These are phyloP conservation scores for Pleurotus pulmonarius DNA, from an alignment of 768 basidiomycete genomes.

Conservation along the genomic window DNA sequence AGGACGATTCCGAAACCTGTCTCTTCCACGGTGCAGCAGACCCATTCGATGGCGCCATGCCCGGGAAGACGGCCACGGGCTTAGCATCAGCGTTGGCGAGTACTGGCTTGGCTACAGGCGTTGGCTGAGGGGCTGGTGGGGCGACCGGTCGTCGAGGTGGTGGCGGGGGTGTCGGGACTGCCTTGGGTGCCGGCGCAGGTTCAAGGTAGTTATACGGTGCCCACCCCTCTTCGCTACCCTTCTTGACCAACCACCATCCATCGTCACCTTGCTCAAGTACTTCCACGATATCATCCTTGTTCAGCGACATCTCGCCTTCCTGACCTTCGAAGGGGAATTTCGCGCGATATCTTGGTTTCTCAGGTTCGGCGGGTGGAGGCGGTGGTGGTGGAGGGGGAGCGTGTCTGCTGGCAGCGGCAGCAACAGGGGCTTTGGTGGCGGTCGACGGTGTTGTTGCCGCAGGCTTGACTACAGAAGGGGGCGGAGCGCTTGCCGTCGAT, in stretches of 20 bases:
- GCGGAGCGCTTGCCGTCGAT: conserved; percentile 35
- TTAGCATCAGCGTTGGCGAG: conserved; percentile 63
- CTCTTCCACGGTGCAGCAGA: conserved; percentile 76
- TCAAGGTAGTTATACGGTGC: conserved; percentile 94
- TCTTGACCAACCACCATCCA: conserved; percentile 98
- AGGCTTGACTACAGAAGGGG: conserved; percentile 28
- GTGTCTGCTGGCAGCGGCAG: conserved; percentile 37
- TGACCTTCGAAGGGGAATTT: conserved; percentile 93
- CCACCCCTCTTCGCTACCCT: conserved; percentile 83
- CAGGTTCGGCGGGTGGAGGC: conserved; percentile 56
- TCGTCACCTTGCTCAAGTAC: conserved; percentile 90
- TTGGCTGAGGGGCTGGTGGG: conserved; percentile 31
- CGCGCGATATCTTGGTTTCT: conserved; percentile 75
- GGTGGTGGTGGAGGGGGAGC: conserved; percentile 51
- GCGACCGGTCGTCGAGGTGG: conserved; percentile 43
- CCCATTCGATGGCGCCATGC: conserved; percentile 66
- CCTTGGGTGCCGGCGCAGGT: conserved; percentile 63
- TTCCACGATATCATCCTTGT: conserved; percentile 91
- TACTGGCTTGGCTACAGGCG: conserved; percentile 37
- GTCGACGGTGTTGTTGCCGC: conserved; percentile 33
- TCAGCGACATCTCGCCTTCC: conserved; percentile 85
- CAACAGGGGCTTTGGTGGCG: conserved; percentile 21
- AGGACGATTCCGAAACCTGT: conserved; percentile 41
- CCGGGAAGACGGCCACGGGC: conserved; percentile 80
- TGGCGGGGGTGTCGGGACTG: conserved; percentile 63